Evolutionary conservation across 805 yeast genomes (phyloP).

Genomic region (Babjeviella inositovora): DNA sequence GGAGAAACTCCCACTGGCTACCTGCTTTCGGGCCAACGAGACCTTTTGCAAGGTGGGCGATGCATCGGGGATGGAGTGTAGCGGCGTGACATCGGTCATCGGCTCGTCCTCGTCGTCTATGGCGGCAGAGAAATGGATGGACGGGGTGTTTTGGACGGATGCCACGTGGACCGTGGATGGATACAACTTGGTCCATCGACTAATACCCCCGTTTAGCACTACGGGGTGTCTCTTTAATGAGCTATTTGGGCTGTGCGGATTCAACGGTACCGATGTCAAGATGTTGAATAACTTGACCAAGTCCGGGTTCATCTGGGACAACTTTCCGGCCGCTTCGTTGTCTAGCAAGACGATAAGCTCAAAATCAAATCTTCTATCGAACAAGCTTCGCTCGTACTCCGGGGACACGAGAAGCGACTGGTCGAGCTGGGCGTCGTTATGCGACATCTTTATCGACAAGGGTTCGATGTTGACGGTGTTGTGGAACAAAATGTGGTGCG

Average conservation of each 20-base stretch:
- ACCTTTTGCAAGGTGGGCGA: constrained; percentile 2
- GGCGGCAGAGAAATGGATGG: background rate
- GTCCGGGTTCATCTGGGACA: background rate
- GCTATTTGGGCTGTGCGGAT: constrained; percentile 15
- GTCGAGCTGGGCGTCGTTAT: constrained; percentile 55
- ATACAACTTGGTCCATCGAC: constrained; percentile 20
- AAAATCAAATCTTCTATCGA: constrained; percentile 33
- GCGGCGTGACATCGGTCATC: constrained; percentile 5
- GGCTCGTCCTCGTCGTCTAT: background rate
- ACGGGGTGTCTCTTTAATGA: constrained; percentile 22
- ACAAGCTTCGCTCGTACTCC: constrained; percentile 32
- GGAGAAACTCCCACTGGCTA: constrained; percentile 1
- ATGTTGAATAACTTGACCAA: constrained; percentile 5
- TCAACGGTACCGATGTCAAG: constrained; percentile 15
- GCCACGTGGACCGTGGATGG: constrained; percentile 8
- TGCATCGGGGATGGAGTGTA: constrained; percentile 2
- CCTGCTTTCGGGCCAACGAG: too few relatives aligned
- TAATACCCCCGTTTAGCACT: constrained; percentile 40
- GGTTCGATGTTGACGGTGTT: constrained; percentile 72
- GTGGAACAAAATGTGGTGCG: constrained; percentile 42
- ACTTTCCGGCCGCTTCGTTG: constrained; percentile 14
- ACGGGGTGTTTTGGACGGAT: constrained; percentile 2
- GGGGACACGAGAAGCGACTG: constrained; percentile 42
- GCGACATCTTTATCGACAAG: constrained; percentile 26
- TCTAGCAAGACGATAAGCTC: constrained; percentile 58